Percentiles rank a stretch among this genome's conserved stretches.
Conservation (phyloP, 306 rosid species). For the Cucumis cinereus region DNA sequence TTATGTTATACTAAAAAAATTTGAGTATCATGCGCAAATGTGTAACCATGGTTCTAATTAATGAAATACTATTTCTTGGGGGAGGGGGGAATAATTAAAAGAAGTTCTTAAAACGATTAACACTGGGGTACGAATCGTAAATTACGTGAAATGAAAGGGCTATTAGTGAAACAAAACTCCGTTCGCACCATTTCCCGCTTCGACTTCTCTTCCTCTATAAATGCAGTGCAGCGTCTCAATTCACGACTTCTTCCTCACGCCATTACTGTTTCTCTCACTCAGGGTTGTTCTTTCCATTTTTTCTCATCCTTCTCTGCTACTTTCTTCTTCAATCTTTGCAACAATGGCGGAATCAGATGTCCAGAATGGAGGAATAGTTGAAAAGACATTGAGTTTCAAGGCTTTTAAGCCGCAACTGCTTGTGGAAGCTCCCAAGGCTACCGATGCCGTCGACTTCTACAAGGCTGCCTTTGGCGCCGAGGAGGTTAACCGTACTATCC, state of each 20-base stretch:
- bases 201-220: background rate
- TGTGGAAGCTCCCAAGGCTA: conserved; percentile 55
- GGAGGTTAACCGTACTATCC: conserved; percentile 37
- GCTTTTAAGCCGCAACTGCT: conserved; percentile 39
- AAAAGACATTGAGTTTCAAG: conserved; percentile 24
- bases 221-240: background rate
- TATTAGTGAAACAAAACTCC: background rate
- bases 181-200: background rate
- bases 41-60: too few relatives aligned
- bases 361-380: conserved; percentile 47
- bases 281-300: too few relatives aligned
- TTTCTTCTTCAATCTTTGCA: too few relatives aligned
- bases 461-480: conserved; percentile 65
- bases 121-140: background rate
- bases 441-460: conserved; percentile 63
- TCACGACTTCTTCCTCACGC: background rate
- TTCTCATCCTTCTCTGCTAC: background rate
- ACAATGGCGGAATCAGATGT: conserved; percentile 52
- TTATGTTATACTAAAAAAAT: too few relatives aligned
- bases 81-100: too few relatives aligned
- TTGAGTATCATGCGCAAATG: too few relatives aligned
- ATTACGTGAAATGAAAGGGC: background rate
- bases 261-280: background rate
- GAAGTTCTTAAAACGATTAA: background rate
- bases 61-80: too few relatives aligned